phyloP scores from a whole-genome alignment of 257 asterid species.

The Ballota nigra region DNA sequence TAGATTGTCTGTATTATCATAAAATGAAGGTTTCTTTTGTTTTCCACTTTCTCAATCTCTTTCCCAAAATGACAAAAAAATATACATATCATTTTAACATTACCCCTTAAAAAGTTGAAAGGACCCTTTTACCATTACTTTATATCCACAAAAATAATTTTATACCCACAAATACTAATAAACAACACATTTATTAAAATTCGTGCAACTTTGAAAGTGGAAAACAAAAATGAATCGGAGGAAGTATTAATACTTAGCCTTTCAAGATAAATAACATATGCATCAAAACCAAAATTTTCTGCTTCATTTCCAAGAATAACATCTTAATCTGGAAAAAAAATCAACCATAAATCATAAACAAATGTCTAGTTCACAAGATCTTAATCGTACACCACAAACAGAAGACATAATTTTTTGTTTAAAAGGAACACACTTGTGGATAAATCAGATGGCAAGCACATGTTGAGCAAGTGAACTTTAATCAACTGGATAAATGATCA shows the following conservation, averaged over 20 bases:
- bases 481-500: constrained; percentile 17
- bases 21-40: no score
- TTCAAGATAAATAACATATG: not conserved
- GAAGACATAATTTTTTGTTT: not conserved
- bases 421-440: constrained; percentile 16
- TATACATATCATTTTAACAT: no score
- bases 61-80: no score
- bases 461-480: constrained; percentile 21
- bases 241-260: no score
- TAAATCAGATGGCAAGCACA: constrained; percentile 26
- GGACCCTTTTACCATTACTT: no score
- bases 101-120: no score
- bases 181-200: not conserved
- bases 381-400: constrained; percentile 16
- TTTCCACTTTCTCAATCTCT: no score
- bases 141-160: no score
- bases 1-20: no score
- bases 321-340: constrained; percentile 1
- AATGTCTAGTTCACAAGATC: not conserved
- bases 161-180: no score
- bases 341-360: not conserved
- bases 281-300: not conserved
- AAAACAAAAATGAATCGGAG: no score
- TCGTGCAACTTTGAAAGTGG: no score
- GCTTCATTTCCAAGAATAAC: constrained; percentile 1